Base-by-base conservation (phyloP, 164 flowering plant genomes). In the Platanus orientalis region DNA sequence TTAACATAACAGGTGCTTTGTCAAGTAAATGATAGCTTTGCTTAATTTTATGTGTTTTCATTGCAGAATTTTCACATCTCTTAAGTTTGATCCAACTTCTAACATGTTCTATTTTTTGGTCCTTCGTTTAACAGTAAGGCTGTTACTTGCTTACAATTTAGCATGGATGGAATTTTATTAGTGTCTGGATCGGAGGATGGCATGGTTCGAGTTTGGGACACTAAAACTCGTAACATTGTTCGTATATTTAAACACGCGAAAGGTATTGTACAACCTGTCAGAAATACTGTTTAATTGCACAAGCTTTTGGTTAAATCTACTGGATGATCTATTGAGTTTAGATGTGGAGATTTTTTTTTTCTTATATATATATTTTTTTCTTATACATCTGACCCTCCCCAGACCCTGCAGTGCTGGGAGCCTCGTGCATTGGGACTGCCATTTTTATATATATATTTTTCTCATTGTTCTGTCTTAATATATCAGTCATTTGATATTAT, bases 141-240 rank as follows among this genome's bases (percentile, higher is more conserved):
- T 40, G 82, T 93, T 48, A 82, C 88, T 62, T 85, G 87, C 80
- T 78, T 93, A 66, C 82, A 89, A 29, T 83, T 80, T 61, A 66
- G 82, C 71, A 62, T 32, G 61, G 79, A 78, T 73, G 90, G 89
- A 58, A 70, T 63, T 57, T 64, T 71, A 17, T 70, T 93, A 64
- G 77, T 89, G n/a, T 84, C 92, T 73, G 98, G 97, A 29, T 90
- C 85, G 55, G 96, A 79, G 78, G 98, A 93, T 78, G 94, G 92
- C 60, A 75, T 72, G 54, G 59, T 90, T 76, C 75, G 89, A 63
- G 78, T 83, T 39, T 93, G 96, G 90, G 82, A 90, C 72, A 80
- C 87, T 16, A 81, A 63, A 69, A 76, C 75, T 30, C 78, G 32
- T 60, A 80, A 82, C 36, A 76, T 83, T 23, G 69, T 82, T 58